Evolutionary conservation across 331 rosid species (phyloP), one percentile per base, ranked within the genome.

Genomic region (Rhamnella rubrinervis): DNA sequence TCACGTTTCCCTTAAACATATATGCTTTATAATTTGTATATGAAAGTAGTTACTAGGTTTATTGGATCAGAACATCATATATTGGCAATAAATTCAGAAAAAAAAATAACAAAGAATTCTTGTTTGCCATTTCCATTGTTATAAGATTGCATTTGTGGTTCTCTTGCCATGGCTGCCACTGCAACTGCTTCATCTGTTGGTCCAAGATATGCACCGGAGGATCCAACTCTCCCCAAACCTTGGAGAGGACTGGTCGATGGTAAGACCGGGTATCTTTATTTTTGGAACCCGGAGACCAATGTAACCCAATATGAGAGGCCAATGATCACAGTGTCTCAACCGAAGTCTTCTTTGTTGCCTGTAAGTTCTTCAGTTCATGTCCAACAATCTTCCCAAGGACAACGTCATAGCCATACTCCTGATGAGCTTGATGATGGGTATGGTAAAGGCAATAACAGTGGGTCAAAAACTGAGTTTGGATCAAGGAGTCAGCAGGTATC

Each of bases 171-270:
- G 99, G 93, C 97, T 71, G 93, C 97, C 66, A 76, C 89, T 77
- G 95, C 90, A 60, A 85, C 91, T 70, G 92, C 91, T 62, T 31
- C 35, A 31, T 58, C 90, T 60, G 69, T 78, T 57, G 97, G 92
- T 78, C 97, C 97, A 1, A 86, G 99, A 40, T 95, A 89, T 83
- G 99, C 97, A 2, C 99, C 99, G 2, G 87, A 82, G 5, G 99
- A 95, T 61, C 99, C 99, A 9, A 86, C 97, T 11, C 97, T 95
- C 9, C 99, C 99, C 11, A 91, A 86, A 69, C 99, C 99, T 35
- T 95, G 99, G 99, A 75, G 74, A 64, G 99, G 99, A 59, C 93
- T 95, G 49, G 97, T 95, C 69, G 99, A 95, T 83, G 99, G 99
- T 9, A 95, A 91, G 83, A 95, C 99, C 5, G 99, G 99, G 61